Evolutionary conservation across 1,284 basidiomycete species (phyloP).

Genomic region (Crepidotus sp.): DNA sequence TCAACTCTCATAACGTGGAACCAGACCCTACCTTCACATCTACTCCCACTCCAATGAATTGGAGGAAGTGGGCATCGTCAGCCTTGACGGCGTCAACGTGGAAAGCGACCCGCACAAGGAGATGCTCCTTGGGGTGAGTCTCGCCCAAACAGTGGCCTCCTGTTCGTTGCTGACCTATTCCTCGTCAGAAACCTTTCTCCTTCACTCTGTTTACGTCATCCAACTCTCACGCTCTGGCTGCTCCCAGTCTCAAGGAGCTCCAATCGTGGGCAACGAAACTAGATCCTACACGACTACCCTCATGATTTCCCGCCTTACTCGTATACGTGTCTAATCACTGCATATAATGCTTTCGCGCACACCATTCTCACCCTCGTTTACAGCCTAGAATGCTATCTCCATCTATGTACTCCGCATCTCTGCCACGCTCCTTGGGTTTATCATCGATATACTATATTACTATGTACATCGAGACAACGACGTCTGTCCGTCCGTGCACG

Average conservation of each 20-base stretch:
- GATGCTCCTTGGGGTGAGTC: constrained; percentile 71
- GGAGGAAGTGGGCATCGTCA: constrained; percentile 80
- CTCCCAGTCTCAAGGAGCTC: constrained; percentile 71
- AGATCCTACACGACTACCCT: constrained; percentile 61
- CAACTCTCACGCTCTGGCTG: constrained; percentile 83
- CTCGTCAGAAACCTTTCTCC: constrained; percentile 62
- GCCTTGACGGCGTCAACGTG: constrained; percentile 77
- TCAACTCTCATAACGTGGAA: constrained; percentile 12
- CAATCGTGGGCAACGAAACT: constrained; percentile 75
- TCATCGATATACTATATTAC: constrained; percentile 10
- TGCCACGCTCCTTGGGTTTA: constrained; percentile 12
- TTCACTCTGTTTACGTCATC: constrained; percentile 86
- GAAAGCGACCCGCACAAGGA: constrained; percentile 85
- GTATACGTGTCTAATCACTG: constrained; percentile 12
- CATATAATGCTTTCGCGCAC: constrained; percentile 15
- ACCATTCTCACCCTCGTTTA: constrained; percentile 12
- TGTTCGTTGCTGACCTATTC: constrained; percentile 3
- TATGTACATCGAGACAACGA: neutral
- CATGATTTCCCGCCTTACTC: constrained; percentile 24
- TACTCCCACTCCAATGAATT: constrained; percentile 76
- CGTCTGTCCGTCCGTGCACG: neutral
- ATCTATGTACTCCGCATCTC: constrained; percentile 15
- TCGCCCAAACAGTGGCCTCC: constrained; percentile 1
- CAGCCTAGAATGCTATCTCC: constrained; percentile 17
- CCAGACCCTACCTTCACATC: constrained; percentile 83